Percentiles rank a stretch among this genome's conserved stretches.
Evolutionary conservation across 257 asterid species (phyloP).

Genomic region (Plectranthus barbatus): DNA sequence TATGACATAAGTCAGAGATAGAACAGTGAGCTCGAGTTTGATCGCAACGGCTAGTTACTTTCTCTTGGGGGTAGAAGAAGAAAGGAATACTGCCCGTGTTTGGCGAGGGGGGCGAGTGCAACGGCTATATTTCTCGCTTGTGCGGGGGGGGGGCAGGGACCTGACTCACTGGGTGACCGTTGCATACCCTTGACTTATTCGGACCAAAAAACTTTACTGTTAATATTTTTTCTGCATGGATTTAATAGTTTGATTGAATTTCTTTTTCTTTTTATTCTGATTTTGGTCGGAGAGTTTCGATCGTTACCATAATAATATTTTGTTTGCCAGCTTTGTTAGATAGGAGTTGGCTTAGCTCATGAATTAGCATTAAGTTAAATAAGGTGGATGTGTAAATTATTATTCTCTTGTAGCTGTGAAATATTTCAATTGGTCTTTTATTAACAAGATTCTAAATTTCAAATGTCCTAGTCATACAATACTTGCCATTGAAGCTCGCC

Average conservation of each 20-base stretch:
- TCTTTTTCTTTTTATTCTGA: slow-evolving; percentile 1
- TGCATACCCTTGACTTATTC: slow-evolving; percentile 11
- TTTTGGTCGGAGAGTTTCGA: not conserved
- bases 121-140: slow-evolving; percentile 42
- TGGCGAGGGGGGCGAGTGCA: slow-evolving; percentile 30
- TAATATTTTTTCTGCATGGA: not conserved
- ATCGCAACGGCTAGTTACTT: slow-evolving; percentile 35
- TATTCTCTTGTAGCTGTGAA: too few relatives aligned
- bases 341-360: too few relatives aligned
- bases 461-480: too few relatives aligned
- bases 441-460: too few relatives aligned
- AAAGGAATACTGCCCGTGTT: slow-evolving; percentile 26
- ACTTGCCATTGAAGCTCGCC: too few relatives aligned
- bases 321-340: too few relatives aligned
- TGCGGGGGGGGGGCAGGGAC: not conserved
- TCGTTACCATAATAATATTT: not conserved
- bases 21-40: not conserved
- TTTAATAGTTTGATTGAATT: not conserved
- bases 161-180: slow-evolving; percentile 16
- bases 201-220: not conserved
- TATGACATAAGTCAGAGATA: not conserved
- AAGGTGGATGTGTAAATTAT: too few relatives aligned
- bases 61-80: not conserved
- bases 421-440: too few relatives aligned
- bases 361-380: too few relatives aligned